Base-by-base conservation (phyloP, 371 early-diverging fungal species). In the Dinochytrium kinnereticum region DNA sequence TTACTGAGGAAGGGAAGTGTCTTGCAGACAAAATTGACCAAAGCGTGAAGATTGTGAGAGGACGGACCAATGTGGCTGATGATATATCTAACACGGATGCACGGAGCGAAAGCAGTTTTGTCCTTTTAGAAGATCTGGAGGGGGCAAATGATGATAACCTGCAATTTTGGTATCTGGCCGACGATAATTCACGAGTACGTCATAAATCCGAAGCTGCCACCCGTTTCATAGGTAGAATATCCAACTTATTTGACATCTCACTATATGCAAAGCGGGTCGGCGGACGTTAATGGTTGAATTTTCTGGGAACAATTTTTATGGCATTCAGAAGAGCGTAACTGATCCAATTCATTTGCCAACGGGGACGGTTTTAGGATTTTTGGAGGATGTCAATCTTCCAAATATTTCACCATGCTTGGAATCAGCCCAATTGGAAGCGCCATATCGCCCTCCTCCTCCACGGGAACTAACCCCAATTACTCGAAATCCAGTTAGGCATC, bases 1-100 rank as follows among this genome's bases (percentile, higher is more conserved):
- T 96, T 55, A 91, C 96, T 0, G 93, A 91, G 1, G 88, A 91
- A 31, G 97, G 97, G 0, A 36, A 77, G 2, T 82, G 77, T 0
- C 83, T 94, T 67, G 94, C 92, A n/a, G 68, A 72, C 39, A 50
- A 59, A 2, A 68, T 69, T 64, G 19, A 70, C 31, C 24, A 26
- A 26, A 31, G n/a, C 26, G 39, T 57, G 13, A 31, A 38, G 0
- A 50, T 15, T 24, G 24, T 37, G 33, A 34, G 44, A 33, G 64
- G 15, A 19, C 24, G 7, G 51, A 21, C 34, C 34, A 10, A 38
- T 17, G 51, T 64, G n/a, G 31, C 49, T 26, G 64, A 34, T 3
- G 33, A 57, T 3, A 55, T 13, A 59, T 36, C 71, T 37, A 36
- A 31, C 28, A n/a, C n/a, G n/a, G n/a, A n/a, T n/a, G n/a, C n/a